Evolutionary conservation across 345 rosid genomes (phyloP), one percentile per base, ranked within the genome.

Genomic region (Viola odorata): DNA sequence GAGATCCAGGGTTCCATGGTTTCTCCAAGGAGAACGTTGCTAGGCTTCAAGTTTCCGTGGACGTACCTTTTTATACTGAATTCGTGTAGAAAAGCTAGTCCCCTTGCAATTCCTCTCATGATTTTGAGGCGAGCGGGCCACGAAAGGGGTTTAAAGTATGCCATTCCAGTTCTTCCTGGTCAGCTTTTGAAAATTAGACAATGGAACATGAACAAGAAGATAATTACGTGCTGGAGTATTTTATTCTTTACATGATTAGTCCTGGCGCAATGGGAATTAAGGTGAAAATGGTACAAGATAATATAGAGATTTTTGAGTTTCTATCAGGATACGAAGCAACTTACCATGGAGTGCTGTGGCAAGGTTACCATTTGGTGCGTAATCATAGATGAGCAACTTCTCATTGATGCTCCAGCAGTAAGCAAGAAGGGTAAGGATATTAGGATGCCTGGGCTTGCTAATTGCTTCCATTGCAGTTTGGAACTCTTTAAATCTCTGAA

Each of bases 1-100:
- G 76, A 62, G 63, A 72, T 72, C 42, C 14, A 57, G 52, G 76
- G 72, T 37, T 72, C 76, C 76, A 72, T 62, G 63, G 42, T 51
- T 16, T 66, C 59, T 40, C 67, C 71, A 23, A 72, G 75, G 3
- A 72, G 71, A 16, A 72, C 13, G 45, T 66, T 72, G 60, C 63
- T 38, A 13, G 67, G 60, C 71, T 61, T 66, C 53, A 72, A 40
- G 45, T 72, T 50, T 52, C 75, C 75, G 52, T 72, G 71, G 50
- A 72, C 75, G 44, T 65, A 66, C 55, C 64, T 61, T 58, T 57
- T 72, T 48, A 60, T 67, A 40, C 63, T 62, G 54, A 57, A 50
- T 61, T 72, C 76, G 12, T 72, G 76, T 23, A 72, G 55, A 15
- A 41, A 66, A 36, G 53, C 51, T 51, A 72, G 58, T 8, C 76